Evolutionary conservation across 2,329 filamentous ascomycete species (phyloP).

Genomic region (Penicillium sp.): DNA sequence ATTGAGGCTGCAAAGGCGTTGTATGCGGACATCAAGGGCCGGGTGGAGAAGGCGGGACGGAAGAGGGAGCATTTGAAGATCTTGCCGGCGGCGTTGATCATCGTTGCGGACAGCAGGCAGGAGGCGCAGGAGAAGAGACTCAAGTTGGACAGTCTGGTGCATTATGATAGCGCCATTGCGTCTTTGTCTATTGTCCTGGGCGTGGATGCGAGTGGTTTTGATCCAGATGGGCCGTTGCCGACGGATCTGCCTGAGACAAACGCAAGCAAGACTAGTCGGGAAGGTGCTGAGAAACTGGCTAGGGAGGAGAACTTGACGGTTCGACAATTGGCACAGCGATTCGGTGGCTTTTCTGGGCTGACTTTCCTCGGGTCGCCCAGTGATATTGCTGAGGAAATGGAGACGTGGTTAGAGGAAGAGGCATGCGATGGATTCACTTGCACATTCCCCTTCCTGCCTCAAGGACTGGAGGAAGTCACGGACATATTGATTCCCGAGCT

Average conservation of each 20-base stretch:
- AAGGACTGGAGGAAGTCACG: conserved; percentile 54
- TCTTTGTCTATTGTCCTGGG: conserved; percentile 55
- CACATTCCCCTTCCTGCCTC: conserved; percentile 53
- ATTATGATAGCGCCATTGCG: conserved; percentile 58
- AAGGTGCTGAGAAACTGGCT: conserved; percentile 49
- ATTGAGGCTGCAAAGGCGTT: conserved; percentile 51
- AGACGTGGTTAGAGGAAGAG: conserved; percentile 51
- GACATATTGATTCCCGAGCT: conserved; percentile 54
- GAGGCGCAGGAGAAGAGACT: conserved; percentile 54
- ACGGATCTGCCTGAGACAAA: conserved; percentile 56
- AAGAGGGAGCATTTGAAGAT: conserved; percentile 53
- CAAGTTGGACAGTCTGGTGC: conserved; percentile 54
- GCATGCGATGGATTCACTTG: conserved; percentile 57
- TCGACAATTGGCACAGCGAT: conserved; percentile 54
- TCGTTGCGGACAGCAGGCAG: conserved; percentile 53
- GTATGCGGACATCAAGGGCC: conserved; percentile 56
- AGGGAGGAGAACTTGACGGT: conserved; percentile 52
- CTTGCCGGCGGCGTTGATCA: conserved; percentile 54
- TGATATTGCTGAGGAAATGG: conserved; percentile 54
- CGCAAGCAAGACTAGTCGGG: conserved; percentile 55
- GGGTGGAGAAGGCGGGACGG: conserved; percentile 50
- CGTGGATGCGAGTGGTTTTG: conserved; percentile 50
- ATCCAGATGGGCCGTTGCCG: conserved; percentile 55
- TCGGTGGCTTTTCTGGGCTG: conserved; percentile 54
- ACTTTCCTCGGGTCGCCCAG: conserved; percentile 55